These are phyloP conservation scores for Peterozyma xylosa DNA, from an alignment of 805 yeast species.

Conservation along the genomic window DNA sequence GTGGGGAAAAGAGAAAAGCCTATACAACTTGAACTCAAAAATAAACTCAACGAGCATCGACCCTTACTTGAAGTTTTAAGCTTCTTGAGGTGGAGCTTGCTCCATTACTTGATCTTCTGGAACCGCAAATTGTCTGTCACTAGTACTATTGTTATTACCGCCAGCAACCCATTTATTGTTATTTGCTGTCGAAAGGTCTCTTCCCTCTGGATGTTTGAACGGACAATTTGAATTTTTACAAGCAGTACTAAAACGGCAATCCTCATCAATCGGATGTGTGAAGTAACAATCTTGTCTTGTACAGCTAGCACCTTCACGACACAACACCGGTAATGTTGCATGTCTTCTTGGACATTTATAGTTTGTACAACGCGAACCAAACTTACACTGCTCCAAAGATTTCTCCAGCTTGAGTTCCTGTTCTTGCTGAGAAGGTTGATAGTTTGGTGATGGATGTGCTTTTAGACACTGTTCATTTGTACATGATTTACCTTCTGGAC, in stretches of 20 bases:
- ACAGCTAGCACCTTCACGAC: slow-evolving; percentile 80
- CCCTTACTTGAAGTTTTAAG: background rate
- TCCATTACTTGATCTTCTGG: slow-evolving; percentile 70
- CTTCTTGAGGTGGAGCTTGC: slow-evolving; percentile 47
- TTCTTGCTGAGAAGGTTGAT: slow-evolving; percentile 19
- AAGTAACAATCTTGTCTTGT: slow-evolving; percentile 75
- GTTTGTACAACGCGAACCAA: slow-evolving; percentile 69
- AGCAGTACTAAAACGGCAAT: slow-evolving; percentile 70
- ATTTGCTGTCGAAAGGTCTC: slow-evolving; percentile 27
- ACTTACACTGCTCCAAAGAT: slow-evolving; percentile 77
- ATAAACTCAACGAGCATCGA: no score
- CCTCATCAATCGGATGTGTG: slow-evolving; percentile 73
- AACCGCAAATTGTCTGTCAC: slow-evolving; percentile 68
- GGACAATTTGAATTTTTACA: slow-evolving; percentile 70
- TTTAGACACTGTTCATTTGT: slow-evolving; percentile 51
- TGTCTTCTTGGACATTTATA: slow-evolving; percentile 78
- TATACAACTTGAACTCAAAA: no score
- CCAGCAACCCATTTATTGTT: slow-evolving; percentile 22
- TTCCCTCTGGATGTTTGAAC: slow-evolving; percentile 78
- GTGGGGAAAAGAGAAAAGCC: no score
- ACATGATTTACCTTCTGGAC: slow-evolving; percentile 64
- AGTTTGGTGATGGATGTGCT: slow-evolving; percentile 77
- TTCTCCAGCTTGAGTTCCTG: slow-evolving; percentile 30
- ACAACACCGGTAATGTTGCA: slow-evolving; percentile 62
- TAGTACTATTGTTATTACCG: slow-evolving; percentile 28